Evolutionary conservation across 345 rosid genomes (phyloP), one percentile per base, ranked within the genome.

Genomic region (Geranium rotundifolium): DNA sequence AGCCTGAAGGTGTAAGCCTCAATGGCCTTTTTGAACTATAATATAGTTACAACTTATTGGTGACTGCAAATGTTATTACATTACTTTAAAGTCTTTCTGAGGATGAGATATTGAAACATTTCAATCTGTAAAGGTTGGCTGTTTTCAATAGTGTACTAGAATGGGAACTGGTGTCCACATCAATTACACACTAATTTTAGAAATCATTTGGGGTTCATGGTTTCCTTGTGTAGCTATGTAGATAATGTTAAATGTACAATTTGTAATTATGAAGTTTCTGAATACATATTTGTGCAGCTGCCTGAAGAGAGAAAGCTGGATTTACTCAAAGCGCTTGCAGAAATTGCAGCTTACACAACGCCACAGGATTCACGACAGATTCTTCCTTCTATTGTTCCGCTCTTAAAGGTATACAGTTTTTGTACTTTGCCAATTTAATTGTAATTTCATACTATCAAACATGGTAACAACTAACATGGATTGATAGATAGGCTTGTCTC

Each of bases 221-320:
- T 46, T 46, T 46, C 52, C 52, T 12, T 46, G 52, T 46, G 0
- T 12, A 3, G 52, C 16, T 0, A 46, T 46, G 52, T 14, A 46
- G 12, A 9, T 46, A 46, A 46, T 46, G 16, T 46, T 7, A 3
- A 14, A 9, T 12, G 8, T 46, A 14, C 52, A 46, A 9, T 46
- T 46, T 46, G 13, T 46, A 46, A 14, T 46, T 3, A 46, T 46
- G 16, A 46, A 9, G 13, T 46, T 46, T 46, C 52, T 46, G 3
- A 14, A 9, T 30, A 17, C 54, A 18, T 49, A 63, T 57, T 30
- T 19, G 65, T 59, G 46, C 82, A 95, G 99, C 97, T 95, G 73
- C 99, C 93, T 6, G 96, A 90, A 80, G 97, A 85, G 64, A 81
- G 97, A 73, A 90, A 88, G 73, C 93, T 95, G 59, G 99, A 95